Conservation (phyloP, 257 asterid genomes). For the Misopates orontium region DNA sequence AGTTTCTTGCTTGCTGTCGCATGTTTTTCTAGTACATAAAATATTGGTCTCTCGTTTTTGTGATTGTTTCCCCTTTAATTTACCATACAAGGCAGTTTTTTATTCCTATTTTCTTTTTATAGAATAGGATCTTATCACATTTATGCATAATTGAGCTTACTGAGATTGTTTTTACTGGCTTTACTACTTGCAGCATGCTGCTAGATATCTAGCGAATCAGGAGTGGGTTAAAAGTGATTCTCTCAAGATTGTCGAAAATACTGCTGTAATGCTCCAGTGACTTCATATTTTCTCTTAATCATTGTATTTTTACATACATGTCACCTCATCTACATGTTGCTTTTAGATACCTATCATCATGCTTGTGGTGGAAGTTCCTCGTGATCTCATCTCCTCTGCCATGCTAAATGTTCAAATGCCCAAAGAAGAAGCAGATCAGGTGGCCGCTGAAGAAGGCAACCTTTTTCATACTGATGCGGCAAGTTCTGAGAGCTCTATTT, state of each 20-base stretch:
- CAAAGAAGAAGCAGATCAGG: constrained; percentile 51
- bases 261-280: constrained; percentile 76
- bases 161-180: constrained; percentile 28
- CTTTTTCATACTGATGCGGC: constrained; percentile 48
- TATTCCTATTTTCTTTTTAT: constrained; percentile 18
- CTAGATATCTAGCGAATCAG: constrained; percentile 97
- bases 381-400: constrained; percentile 59
- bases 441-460: constrained; percentile 47
- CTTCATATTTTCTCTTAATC: constrained; percentile 21
- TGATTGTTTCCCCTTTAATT: neutral
- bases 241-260: constrained; percentile 99
- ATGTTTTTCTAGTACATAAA: neutral
- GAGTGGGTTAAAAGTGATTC: constrained; percentile 99
- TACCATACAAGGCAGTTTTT: neutral
- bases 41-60: neutral
- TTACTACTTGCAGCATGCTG: constrained; percentile 84
- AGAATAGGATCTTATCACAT: constrained; percentile 2
- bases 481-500: constrained; percentile 43
- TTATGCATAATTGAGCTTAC: constrained; percentile 23
- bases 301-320: constrained; percentile 16
- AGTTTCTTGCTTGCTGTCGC: neutral
- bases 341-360: constrained; percentile 93
- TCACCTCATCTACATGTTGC: constrained; percentile 18
- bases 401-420: constrained; percentile 49
- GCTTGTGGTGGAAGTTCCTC: constrained; percentile 99